Evolutionary conservation across 2,329 filamentous ascomycete genomes (phyloP).

Genomic region (Diaporthe ampelina): DNA sequence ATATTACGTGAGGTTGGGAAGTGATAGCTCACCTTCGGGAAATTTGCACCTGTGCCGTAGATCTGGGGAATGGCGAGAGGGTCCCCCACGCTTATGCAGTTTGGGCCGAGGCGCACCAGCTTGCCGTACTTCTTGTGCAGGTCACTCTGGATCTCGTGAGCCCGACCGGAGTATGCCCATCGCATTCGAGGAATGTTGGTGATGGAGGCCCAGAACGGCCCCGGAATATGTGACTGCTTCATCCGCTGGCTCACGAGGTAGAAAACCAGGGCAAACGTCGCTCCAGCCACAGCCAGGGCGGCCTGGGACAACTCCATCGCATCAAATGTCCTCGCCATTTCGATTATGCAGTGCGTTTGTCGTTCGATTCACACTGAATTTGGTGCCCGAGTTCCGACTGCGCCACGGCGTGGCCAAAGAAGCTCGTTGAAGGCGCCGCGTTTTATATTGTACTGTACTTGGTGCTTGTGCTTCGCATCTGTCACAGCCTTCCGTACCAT

Average conservation of each 20-base stretch:
- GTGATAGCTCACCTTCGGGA: constrained; percentile 37
- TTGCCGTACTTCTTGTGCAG: constrained; percentile 41
- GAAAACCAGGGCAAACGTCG: not conserved
- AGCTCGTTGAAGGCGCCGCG: not conserved
- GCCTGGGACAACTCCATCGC: not conserved
- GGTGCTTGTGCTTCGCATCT: not conserved
- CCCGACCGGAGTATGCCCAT: not conserved
- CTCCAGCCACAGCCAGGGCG: not conserved
- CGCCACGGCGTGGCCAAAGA: not conserved
- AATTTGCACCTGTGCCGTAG: constrained; percentile 35
- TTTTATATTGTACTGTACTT: not conserved
- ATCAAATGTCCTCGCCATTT: not conserved
- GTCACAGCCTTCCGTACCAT: not conserved
- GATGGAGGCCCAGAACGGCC: not conserved
- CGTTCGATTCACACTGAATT: not conserved
- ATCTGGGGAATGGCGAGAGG: constrained; percentile 40
- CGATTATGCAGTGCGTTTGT: not conserved
- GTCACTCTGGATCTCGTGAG: constrained; percentile 37
- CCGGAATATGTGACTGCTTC: constrained; percentile 16
- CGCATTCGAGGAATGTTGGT: not conserved
- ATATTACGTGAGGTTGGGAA: not conserved
- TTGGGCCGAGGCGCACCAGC: constrained; percentile 41
- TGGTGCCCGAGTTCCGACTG: not conserved
- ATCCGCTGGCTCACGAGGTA: not conserved
- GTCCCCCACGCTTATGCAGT: constrained; percentile 40